These are phyloP conservation scores for Cymbopogon flexuosus DNA, from an alignment of 202 grass and related monocot genomes.

Conservation along the genomic window DNA sequence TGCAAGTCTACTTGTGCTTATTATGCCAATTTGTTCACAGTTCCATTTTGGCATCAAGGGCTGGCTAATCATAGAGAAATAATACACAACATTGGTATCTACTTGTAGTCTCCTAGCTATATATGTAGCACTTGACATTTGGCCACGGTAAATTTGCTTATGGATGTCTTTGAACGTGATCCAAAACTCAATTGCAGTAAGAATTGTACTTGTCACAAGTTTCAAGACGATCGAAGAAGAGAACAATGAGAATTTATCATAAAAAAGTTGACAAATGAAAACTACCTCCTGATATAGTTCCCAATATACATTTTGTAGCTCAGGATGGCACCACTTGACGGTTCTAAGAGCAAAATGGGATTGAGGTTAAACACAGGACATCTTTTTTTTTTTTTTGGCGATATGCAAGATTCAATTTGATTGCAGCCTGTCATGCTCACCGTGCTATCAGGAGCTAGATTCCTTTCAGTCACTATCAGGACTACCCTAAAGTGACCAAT, in stretches of 20 bases:
- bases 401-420: not conserved
- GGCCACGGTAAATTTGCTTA: not conserved
- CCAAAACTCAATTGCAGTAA: conserved; percentile 4
- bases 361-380: not conserved
- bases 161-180: not conserved
- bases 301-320: not conserved
- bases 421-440: not conserved
- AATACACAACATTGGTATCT: not conserved
- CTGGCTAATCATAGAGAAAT: not conserved
- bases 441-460: not conserved
- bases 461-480: not conserved
- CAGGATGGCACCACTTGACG: not conserved
- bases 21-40: conserved; percentile 12
- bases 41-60: not conserved
- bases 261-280: not conserved
- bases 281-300: not conserved
- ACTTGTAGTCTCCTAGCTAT: not conserved
- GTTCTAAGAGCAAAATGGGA: conserved; percentile 1
- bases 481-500: not conserved
- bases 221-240: not conserved
- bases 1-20: conserved; percentile 17
- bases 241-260: not conserved
- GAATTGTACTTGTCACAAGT: not conserved
- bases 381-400: not conserved
- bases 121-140: not conserved